Evolutionary conservation across 495 filamentous ascomycete species (phyloP), one percentile per base, ranked within the genome.

Genomic region (Penicillium cinerascens): DNA sequence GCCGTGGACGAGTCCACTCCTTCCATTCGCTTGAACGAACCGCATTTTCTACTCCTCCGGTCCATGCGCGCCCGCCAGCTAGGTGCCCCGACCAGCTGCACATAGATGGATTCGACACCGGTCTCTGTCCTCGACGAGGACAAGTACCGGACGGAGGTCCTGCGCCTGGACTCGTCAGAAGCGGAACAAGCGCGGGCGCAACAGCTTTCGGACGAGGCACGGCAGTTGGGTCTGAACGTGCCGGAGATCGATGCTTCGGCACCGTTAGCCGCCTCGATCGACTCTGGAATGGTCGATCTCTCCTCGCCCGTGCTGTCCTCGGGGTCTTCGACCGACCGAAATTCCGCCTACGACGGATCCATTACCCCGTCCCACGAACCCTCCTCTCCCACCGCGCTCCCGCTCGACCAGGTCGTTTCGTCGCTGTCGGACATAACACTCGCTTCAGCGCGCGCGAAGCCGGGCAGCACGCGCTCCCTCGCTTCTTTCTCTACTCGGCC

Each of bases 401-500:
- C 56, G 53, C 61, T 70, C 21, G 65, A 71, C 27, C 63, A 66
- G 36, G 46, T 73, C 41, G 55, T 61, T 4, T 58, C 63, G 10
- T 73, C 74, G 4, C 47, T 74, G 9, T 73, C 72, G 38, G 66
- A 73, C 15, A 65, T 70, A 27, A 70, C 70, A 38, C 27, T 75
- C 21, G 63, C 64, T n/a, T 73, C 74, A 15, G 61, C 65, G 22
- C 65, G 51, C 10, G 53, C 46, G 23, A 67, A 71, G 44, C 52
- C 66, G 13, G 65, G 68, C 9, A 77, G 74, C 55, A 62, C 65
- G 20, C 70, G 72, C 25, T 77, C 74, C 22, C 63, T 74, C 42
- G 68, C 69, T 21, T 74, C 72, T 17, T 55, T 69, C 2, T 76
- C 71, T 2, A 76, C 71, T 10, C 65, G 70, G 2, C 74, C 72